These are phyloP conservation scores for Penicillium dipodomyicola DNA, from an alignment of 495 filamentous ascomycete genomes.

Conservation along the genomic window DNA sequence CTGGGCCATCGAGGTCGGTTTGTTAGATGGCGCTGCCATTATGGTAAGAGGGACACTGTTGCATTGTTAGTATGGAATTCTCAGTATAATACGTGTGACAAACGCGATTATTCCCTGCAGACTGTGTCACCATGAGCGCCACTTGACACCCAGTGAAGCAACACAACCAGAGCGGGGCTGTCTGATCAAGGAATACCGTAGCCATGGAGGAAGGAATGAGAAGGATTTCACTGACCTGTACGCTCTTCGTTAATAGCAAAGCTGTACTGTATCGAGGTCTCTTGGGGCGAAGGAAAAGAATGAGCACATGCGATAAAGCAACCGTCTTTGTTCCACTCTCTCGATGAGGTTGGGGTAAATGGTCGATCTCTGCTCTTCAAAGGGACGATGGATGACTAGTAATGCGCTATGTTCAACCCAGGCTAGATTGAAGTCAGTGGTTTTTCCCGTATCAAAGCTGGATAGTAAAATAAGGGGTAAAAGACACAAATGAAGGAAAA, in stretches of 20 bases:
- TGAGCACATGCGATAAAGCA: constrained; percentile 20
- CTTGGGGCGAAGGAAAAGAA: neutral
- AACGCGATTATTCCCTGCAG: neutral
- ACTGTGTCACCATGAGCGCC: constrained; percentile 8
- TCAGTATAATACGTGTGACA: constrained; percentile 4
- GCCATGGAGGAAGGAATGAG: neutral
- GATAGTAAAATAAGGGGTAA: neutral
- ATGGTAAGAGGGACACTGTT: constrained; percentile 7
- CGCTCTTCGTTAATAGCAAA: neutral
- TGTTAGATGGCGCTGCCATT: constrained; percentile 38
- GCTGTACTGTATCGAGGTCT: constrained; percentile 12
- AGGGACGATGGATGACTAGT: constrained; percentile 14
- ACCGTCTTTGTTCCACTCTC: constrained; percentile 24
- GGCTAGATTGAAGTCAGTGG: constrained; percentile 15
- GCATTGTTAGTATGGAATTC: neutral
- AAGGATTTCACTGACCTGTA: constrained; percentile 17
- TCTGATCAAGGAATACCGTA: neutral
- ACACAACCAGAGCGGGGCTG: constrained; percentile 13
- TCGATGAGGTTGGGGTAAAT: constrained; percentile 9
- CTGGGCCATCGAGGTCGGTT: constrained; percentile 18
- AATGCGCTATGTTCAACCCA: constrained; percentile 21
- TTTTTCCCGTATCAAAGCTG: neutral
- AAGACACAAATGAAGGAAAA: constrained; percentile 3
- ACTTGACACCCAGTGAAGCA: constrained; percentile 13
- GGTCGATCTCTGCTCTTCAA: constrained; percentile 17